Base-by-base conservation (phyloP, 2,329 filamentous ascomycete genomes). In the Fusarium graminum region DNA sequence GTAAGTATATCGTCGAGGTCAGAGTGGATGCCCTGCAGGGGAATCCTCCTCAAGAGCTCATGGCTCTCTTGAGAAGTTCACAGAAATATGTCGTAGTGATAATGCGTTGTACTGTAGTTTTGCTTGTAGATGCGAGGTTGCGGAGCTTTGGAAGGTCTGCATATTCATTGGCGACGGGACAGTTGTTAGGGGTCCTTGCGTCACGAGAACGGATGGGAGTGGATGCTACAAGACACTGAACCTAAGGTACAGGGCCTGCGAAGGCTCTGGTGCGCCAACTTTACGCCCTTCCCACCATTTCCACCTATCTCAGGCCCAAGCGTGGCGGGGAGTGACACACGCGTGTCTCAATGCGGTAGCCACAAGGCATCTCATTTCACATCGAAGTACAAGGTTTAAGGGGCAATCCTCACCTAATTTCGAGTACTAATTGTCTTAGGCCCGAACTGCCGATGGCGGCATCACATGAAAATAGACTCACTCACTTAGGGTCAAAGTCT, bases 21-120 rank as follows among this genome's bases (percentile, higher is more conserved):
- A 46, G 52, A 59, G 62, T 65, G 63, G 59, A 55, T 60, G 65
- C 67, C 69, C 59, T 54, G 54, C 17, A 58, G 68, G 55, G 44
- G 62, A 19, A 59, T 59, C 67, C 63, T 57, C 59, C 53, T 71
- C 59, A 72, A 62, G 59, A 57, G 57, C 56, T 71, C 69, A 72
- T 71, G 51, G 42, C 61, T 40, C 51, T 61, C 45, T 34, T 29
- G 39, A 17, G 42, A 32, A 38, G 40, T 64, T 36, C 28, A 58
- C 46, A 34, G 30, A 46, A 41, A 51, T 28, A 58, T 36, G 60
- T 51, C 46, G 40, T 40, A 49, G 32, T 28, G 46, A 43, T 50
- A n/a, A 51, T 62, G 46, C 40, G 63, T 39, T 57, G 40, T 40
- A 39, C 26, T 32, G 43, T 22, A 58, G 29, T 34, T 52, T 55